Evolutionary conservation across 192 early-diverging fungal genomes (phyloP), one percentile per base, ranked within the genome.

Genomic region (Spizellomyces sp.): DNA sequence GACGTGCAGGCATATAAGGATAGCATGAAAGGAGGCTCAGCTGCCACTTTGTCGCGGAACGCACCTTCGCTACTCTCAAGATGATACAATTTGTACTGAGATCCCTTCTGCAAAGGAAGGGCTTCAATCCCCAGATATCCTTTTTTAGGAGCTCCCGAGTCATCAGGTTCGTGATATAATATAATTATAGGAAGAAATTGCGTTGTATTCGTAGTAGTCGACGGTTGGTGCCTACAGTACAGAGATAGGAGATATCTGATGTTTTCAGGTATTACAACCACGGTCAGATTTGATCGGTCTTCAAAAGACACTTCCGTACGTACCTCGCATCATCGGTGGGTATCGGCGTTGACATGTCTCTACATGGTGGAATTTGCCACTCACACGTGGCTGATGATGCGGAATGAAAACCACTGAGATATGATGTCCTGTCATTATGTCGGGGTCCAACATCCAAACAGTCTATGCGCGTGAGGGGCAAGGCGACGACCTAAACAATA

Each of bases 171-270:
- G 14, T 41, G 0, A 62, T 15, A 15, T 15, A 62, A 62, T 22
- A 62, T 15, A 17, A 41, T 17, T 15, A 41, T 41, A 36, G 17
- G 14, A 62, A 6, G 60, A 17, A 15, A 6, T 5, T 15, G 22
- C 22, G 54, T 56, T 56, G 60, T 41, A n/a, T 17, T 15, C 5
- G 60, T 15, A 15, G 17, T 12, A 41, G 19, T 21, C 15, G n/a
- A 41, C 17, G 15, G 15, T 15, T 15, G 14, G 41, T 17, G 19
- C 8, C 41, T 41, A 41, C 60, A 62, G 36, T 62, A 62, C 15
- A 62, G 4, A 62, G 60, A 62, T 15, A 62, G n/a, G 6, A 62
- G 41, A 22, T 62, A 17, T 62, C 60, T 62, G 60, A 56, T 19
- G 5, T 19, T 6, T 14, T 6, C 14, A 14, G 12, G 60, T 21